Percentiles rank a stretch among this genome's conserved stretches.
Conservation (phyloP, 2,329 filamentous ascomycete species). For the Teratosphaeria epicoccoides region DNA sequence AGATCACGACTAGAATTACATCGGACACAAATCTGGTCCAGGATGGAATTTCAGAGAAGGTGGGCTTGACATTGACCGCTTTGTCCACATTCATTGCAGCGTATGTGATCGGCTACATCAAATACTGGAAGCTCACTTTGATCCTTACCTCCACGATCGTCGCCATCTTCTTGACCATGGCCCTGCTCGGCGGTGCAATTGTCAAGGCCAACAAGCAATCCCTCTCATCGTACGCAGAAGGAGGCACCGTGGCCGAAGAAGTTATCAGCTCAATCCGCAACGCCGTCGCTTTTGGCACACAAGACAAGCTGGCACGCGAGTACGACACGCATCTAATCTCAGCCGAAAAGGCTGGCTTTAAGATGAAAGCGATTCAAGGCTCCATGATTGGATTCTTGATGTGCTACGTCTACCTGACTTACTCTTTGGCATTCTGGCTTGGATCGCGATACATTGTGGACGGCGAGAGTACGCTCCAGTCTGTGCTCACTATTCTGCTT, state of each 20-base stretch:
- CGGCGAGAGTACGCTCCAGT: conserved; percentile 54
- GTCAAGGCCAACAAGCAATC: conserved; percentile 71
- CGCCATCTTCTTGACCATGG: conserved; percentile 70
- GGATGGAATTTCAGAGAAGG: conserved; percentile 86
- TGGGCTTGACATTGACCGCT: conserved; percentile 65
- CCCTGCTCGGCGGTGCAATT: conserved; percentile 60
- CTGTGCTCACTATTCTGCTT: conserved; percentile 77
- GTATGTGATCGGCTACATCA: conserved; percentile 81
- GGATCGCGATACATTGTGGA: conserved; percentile 64
- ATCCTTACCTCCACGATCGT: conserved; percentile 76
- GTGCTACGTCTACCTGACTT: conserved; percentile 73
- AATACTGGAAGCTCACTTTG: conserved; percentile 85
- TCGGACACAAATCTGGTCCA: conserved; percentile 89
- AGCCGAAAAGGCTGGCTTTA: conserved; percentile 67
- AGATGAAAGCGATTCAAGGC: conserved; percentile 60
- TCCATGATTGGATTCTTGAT: conserved; percentile 79
- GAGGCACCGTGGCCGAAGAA: conserved; percentile 84
- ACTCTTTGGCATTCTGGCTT: conserved; percentile 81
- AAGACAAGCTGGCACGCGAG: conserved; percentile 77
- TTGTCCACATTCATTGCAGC: conserved; percentile 75
- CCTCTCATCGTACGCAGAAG: conserved; percentile 68
- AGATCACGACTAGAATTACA: conserved; percentile 89
- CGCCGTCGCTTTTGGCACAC: conserved; percentile 83
- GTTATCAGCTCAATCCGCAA: conserved; percentile 90
- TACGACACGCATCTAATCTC: conserved; percentile 66